Evolutionary conservation across 1,139 yeast species (phyloP).

Genomic region (Lodderomyces pseudojiufengensis): DNA sequence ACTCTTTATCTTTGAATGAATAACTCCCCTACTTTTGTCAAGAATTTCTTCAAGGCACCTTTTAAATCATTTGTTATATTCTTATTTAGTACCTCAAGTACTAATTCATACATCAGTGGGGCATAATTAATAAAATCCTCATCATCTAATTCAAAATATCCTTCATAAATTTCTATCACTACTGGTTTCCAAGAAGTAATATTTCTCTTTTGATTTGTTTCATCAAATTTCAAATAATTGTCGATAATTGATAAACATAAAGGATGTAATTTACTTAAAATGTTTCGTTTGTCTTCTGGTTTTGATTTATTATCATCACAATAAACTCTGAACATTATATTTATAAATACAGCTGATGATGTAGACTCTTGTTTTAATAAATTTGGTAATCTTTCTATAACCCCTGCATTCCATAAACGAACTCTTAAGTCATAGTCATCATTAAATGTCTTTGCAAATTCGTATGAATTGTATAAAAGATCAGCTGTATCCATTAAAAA

Average conservation of each 20-base stretch:
- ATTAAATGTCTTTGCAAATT: slow-evolving; percentile 82
- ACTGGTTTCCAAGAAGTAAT: slow-evolving; percentile 90
- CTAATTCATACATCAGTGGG: slow-evolving; percentile 64
- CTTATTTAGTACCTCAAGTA: slow-evolving; percentile 64
- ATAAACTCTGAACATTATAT: slow-evolving; percentile 75
- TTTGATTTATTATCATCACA: slow-evolving; percentile 58
- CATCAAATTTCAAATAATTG: slow-evolving; percentile 71
- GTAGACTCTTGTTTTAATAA: slow-evolving; percentile 87
- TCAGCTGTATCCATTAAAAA: slow-evolving; percentile 58
- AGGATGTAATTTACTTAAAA: slow-evolving; percentile 59
- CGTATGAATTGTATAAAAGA: slow-evolving; percentile 64
- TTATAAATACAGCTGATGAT: slow-evolving; percentile 82
- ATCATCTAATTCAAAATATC: slow-evolving; percentile 72
- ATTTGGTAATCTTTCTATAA: slow-evolving; percentile 89
- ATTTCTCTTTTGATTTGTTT: slow-evolving; percentile 72
- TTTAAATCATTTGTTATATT: slow-evolving; percentile 70
- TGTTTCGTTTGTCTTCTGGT: slow-evolving; percentile 31
- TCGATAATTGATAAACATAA: slow-evolving; percentile 67
- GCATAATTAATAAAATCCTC: slow-evolving; percentile 65
- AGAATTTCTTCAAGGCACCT: slow-evolving; percentile 59
- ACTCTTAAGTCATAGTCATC: slow-evolving; percentile 84
- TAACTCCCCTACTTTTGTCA: slow-evolving; percentile 68
- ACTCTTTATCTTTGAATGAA: slow-evolving; percentile 30
- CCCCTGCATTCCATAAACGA: slow-evolving; percentile 85
- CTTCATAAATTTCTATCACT: slow-evolving; percentile 79